A percentile compares a stretch with the other conserved stretches of the same genome.
Evolutionary conservation across 768 basidiomycete genomes (phyloP).

Genomic region (Boletus subcaerulescens): DNA sequence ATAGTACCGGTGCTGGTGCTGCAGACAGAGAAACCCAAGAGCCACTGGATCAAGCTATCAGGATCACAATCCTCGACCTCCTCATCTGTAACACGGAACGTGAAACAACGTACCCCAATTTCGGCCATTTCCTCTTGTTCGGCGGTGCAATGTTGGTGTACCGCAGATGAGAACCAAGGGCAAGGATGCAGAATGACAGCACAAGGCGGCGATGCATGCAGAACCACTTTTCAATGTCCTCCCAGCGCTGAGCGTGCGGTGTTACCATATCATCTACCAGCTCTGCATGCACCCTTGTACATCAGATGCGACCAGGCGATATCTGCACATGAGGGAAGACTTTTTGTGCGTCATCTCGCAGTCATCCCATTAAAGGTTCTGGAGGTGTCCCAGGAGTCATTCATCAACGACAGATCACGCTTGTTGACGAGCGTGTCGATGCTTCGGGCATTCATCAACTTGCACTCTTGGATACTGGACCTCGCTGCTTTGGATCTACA

Average conservation of each 20-base stretch:
- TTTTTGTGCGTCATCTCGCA: slow-evolving; percentile 85
- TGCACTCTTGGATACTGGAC: slow-evolving; percentile 84
- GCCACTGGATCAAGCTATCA: slow-evolving; percentile 62
- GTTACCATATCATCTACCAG: slow-evolving; percentile 79
- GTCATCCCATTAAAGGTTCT: slow-evolving; percentile 68
- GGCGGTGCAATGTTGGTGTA: slow-evolving; percentile 66
- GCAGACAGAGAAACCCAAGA: slow-evolving; percentile 47
- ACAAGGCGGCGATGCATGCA: slow-evolving; percentile 26
- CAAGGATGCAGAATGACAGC: slow-evolving; percentile 34
- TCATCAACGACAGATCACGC: slow-evolving; percentile 62
- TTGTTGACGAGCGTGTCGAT: slow-evolving; percentile 64
- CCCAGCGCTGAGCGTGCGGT: slow-evolving; percentile 81
- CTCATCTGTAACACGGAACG: slow-evolving; percentile 73
- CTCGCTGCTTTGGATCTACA: slow-evolving; percentile 87
- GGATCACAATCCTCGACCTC: slow-evolving; percentile 76
- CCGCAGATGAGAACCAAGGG: slow-evolving; percentile 51
- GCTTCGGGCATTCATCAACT: slow-evolving; percentile 71
- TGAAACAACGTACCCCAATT: slow-evolving; percentile 66
- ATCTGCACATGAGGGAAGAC: slow-evolving; percentile 82
- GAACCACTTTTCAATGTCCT: slow-evolving; percentile 60
- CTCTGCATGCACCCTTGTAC: slow-evolving; percentile 86
- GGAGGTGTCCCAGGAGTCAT: slow-evolving; percentile 43
- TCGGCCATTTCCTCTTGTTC: slow-evolving; percentile 86
- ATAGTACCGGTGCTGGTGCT: slow-evolving; percentile 72
- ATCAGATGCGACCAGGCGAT: slow-evolving; percentile 76